Conservation (phyloP, 2,329 filamentous ascomycete genomes). For the Macrophomina phaseolina region DNA sequence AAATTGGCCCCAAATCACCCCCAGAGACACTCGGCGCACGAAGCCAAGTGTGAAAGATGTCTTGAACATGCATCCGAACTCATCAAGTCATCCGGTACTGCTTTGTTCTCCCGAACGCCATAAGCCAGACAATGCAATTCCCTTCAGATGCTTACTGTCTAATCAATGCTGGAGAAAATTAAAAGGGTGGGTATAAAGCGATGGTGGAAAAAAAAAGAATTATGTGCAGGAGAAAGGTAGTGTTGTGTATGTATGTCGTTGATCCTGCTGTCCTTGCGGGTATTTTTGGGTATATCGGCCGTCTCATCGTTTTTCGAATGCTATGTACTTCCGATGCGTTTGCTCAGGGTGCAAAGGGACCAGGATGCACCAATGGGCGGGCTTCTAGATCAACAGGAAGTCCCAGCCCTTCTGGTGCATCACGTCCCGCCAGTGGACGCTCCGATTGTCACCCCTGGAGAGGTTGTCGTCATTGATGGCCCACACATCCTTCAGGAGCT, state of each 20-base stretch:
- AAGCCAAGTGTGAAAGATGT: slow-evolving; percentile 14
- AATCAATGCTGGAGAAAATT: slow-evolving; percentile 36
- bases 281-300: slow-evolving; percentile 27
- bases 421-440: slow-evolving; percentile 92
- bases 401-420: slow-evolving; percentile 94
- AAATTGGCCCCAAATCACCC: slow-evolving; percentile 10
- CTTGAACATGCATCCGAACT: slow-evolving; percentile 18
- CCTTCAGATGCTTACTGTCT: slow-evolving; percentile 19
- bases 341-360: slow-evolving; percentile 35
- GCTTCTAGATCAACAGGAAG: slow-evolving; percentile 78
- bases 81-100: slow-evolving; percentile 19
- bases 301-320: slow-evolving; percentile 14
- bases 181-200: slow-evolving; percentile 47
- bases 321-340: slow-evolving; percentile 27
- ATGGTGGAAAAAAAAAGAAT: slow-evolving; percentile 26
- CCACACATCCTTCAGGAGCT: slow-evolving; percentile 85
- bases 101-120: slow-evolving; percentile 22
- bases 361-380: slow-evolving; percentile 37
- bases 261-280: slow-evolving; percentile 20
- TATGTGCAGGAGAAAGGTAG: slow-evolving; percentile 41
- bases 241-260: slow-evolving; percentile 29
- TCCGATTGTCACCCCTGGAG: slow-evolving; percentile 59
- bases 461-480: slow-evolving; percentile 68
- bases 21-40: slow-evolving; percentile 14
- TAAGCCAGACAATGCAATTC: slow-evolving; percentile 19